Conservation (phyloP, 116 monocot genomes). For the Phalaenopsis hybrid region DNA sequence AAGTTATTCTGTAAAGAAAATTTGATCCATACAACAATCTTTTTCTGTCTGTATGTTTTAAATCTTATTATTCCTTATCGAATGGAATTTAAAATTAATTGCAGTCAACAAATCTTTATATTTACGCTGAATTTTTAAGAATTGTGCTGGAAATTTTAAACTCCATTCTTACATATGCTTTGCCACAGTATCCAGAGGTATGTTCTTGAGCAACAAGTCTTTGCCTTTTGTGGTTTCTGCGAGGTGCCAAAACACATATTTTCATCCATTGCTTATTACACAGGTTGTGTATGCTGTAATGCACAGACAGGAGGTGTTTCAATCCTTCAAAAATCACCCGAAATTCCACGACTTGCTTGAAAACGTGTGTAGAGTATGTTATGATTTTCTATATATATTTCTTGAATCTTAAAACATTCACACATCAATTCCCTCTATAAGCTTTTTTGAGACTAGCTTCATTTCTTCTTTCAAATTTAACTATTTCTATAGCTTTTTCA, state of each 20-base stretch:
- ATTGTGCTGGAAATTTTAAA: slow-evolving; percentile 97
- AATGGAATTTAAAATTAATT: slow-evolving; percentile 8
- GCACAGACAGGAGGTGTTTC: slow-evolving; percentile 92
- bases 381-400: neutral
- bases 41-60: neutral
- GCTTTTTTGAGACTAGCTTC: no score
- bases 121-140: slow-evolving; percentile 87
- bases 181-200: slow-evolving; percentile 95
- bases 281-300: slow-evolving; percentile 97
- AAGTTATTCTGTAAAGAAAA: no score
- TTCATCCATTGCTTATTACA: slow-evolving; percentile 4
- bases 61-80: slow-evolving; percentile 15
- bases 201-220: neutral
- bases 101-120: slow-evolving; percentile 94
- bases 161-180: slow-evolving; percentile 84
- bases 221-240: neutral
- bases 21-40: neutral
- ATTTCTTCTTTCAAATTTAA: no score
- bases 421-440: no score
- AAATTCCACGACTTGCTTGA: slow-evolving; percentile 89
- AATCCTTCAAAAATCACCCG: slow-evolving; percentile 92
- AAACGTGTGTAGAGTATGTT: slow-evolving; percentile 77
- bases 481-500: no score
- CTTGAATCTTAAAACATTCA: neutral
- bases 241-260: slow-evolving; percentile 5